phyloP scores from a whole-genome alignment of 202 grass and related monocot species.

The Alloteropsis angusta region DNA sequence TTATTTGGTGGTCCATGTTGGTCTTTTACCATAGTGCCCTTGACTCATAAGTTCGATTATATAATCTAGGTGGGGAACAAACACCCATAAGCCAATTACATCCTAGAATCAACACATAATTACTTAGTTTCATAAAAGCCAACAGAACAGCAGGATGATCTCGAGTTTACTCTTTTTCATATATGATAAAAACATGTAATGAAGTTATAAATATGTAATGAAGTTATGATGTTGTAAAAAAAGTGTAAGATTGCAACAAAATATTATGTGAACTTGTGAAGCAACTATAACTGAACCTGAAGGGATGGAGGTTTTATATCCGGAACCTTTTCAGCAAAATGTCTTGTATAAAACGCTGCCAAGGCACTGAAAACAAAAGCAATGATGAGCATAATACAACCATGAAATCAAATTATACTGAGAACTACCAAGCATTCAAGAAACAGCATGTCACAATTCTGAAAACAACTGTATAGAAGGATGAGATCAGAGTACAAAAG shows the following conservation, averaged over 20 bases:
- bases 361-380: slow-evolving; percentile 55
- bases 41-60: too few relatives aligned
- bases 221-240: not conserved
- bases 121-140: slow-evolving; percentile 11
- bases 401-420: slow-evolving; percentile 7
- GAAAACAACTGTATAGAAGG: not conserved
- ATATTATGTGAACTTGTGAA: not conserved
- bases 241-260: slow-evolving; percentile 15
- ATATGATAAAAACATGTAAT: not conserved
- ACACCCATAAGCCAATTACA: not conserved
- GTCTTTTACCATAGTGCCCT: too few relatives aligned
- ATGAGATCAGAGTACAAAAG: not conserved
- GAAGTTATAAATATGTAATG: too few relatives aligned
- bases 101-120: not conserved
- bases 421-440: slow-evolving; percentile 1
- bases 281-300: slow-evolving; percentile 50
- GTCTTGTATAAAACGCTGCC: slow-evolving; percentile 97
- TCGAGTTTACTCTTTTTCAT: not conserved
- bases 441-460: slow-evolving; percentile 12
- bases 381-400: slow-evolving; percentile 3
- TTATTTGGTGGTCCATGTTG: too few relatives aligned
- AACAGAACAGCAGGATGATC: not conserved
- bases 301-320: slow-evolving; percentile 88
- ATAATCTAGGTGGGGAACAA: too few relatives aligned
- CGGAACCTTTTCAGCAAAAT: slow-evolving; percentile 88